Base-by-base conservation (phyloP, 345 rosid genomes). In the Gossypium arboreum region DNA sequence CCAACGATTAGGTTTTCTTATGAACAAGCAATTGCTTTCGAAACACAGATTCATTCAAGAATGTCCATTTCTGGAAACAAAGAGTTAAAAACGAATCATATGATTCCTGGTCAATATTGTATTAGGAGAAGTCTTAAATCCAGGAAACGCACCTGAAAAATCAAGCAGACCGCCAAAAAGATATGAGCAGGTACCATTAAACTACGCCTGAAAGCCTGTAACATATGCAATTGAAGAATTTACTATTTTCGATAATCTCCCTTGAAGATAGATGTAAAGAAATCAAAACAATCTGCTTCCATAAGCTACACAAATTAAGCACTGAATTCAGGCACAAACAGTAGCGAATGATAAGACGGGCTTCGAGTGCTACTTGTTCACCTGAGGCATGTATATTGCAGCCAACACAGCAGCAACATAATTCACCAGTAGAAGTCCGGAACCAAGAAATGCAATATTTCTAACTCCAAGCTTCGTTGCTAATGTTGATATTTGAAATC, bases 401-500 rank as follows among this genome's bases (percentile, higher is more conserved):
- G 92, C 87, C 68, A 87, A 78, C 68, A 91, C 73, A 77, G 97
- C 91, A 75, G 91, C 89, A 44, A 90, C 47, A 82, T 94, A 92
- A 76, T 92, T 94, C 76, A 92, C 82, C 75, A 92, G 87, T 79
- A 92, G 81, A 77, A 94, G 92, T 68, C 94, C 97, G 72, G 94
- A 85, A 72, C 97, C 97, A 51, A 94, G 91, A 70, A 91, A 92
- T 24, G 97, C 90, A 79, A 94, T 92, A 76, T 94, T 94, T 85
- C 97, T 88, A 70, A 94, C 95, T 80, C 97, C 98, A 79, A 92
- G 97, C 83, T 82, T 92, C 77, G 97, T 92, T 73, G 97, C 98
- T 25, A 94, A 78, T 18, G 97, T 94, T 75, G 97, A 91, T 84
- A 94, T 94, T 79, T 91, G 89, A 82, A 86, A 94, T 87, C 97